Evolutionary conservation across 208 protist species (phyloP).

Genomic region (Borovskyia barvae): DNA sequence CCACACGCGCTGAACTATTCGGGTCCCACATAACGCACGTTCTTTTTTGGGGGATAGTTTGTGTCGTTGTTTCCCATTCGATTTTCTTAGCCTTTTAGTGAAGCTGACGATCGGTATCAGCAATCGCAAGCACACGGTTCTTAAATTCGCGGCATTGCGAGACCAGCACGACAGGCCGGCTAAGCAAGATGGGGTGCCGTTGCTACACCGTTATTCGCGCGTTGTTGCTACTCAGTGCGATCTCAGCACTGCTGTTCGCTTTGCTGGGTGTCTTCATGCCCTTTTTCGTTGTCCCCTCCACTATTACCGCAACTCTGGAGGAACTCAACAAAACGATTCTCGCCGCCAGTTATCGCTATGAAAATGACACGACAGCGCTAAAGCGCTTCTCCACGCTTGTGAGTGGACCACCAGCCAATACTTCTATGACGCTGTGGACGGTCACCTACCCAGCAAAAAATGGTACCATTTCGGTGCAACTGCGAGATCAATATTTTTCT

Average conservation of each 20-base stretch:
- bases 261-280: slow-evolving; percentile 20
- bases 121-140: not conserved
- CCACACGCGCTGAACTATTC: too few species aligned
- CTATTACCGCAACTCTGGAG: not conserved
- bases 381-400: slow-evolving; percentile 9
- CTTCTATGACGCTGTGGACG: slow-evolving; percentile 28
- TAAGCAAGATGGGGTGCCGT: too few species aligned
- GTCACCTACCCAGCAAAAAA: slow-evolving; percentile 4
- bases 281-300: slow-evolving; percentile 11
- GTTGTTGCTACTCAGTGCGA: slow-evolving; percentile 10
- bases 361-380: not conserved
- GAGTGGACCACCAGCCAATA: slow-evolving; percentile 12
- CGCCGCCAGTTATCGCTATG: slow-evolving; percentile 2
- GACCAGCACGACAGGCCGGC: not conserved
- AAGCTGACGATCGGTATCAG: not conserved
- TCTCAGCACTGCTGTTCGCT: slow-evolving; percentile 12
- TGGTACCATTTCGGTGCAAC: not conserved
- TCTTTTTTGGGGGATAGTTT: too few species aligned
- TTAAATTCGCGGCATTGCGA: not conserved
- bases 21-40: not conserved
- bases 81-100: not conserved
- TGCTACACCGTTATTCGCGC: slow-evolving; percentile 10
- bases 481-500: slow-evolving; percentile 39
- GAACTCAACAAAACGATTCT: slow-evolving; percentile 1
- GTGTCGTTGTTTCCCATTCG: not conserved